These are phyloP conservation scores for Blumeria graminis DNA, from an alignment of 2,329 filamentous ascomycete species.

Conservation along the genomic window DNA sequence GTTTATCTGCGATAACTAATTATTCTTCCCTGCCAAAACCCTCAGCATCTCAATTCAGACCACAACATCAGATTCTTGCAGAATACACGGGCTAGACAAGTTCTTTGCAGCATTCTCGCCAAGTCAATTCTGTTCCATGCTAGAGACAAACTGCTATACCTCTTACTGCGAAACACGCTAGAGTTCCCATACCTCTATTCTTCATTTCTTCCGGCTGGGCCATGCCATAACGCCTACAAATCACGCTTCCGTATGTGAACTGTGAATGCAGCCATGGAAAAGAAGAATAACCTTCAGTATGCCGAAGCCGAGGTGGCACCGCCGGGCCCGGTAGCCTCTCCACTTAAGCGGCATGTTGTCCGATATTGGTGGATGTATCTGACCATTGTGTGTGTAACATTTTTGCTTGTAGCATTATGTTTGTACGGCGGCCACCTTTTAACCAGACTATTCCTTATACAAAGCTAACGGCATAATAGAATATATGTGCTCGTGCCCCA, in stretches of 20 bases:
- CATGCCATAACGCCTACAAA: neutral
- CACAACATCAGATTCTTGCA: too few species aligned
- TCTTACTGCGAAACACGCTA: neutral
- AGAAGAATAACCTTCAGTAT: neutral
- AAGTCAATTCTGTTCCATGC: neutral
- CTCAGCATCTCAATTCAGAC: too few species aligned
- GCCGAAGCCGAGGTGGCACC: neutral
- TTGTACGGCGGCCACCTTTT: constrained; percentile 21
- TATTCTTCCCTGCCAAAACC: too few species aligned
- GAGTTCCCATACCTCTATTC: neutral
- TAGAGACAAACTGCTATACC: neutral
- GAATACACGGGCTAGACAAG: neutral
- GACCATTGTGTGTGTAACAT: constrained; percentile 23
- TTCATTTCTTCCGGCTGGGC: neutral
- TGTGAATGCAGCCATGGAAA: neutral
- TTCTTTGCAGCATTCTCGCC: neutral
- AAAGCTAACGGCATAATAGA: neutral
- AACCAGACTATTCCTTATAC: neutral
- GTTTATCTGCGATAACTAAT: too few species aligned
- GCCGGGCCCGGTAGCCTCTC: constrained; percentile 5
- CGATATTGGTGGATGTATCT: constrained; percentile 30
- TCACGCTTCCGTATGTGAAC: neutral
- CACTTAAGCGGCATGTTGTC: constrained; percentile 13
- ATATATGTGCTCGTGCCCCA: constrained; percentile 1
- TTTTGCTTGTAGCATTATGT: constrained; percentile 28